Evolutionary conservation across 2,329 filamentous ascomycete species (phyloP).

Genomic region (Fusarium sp.): DNA sequence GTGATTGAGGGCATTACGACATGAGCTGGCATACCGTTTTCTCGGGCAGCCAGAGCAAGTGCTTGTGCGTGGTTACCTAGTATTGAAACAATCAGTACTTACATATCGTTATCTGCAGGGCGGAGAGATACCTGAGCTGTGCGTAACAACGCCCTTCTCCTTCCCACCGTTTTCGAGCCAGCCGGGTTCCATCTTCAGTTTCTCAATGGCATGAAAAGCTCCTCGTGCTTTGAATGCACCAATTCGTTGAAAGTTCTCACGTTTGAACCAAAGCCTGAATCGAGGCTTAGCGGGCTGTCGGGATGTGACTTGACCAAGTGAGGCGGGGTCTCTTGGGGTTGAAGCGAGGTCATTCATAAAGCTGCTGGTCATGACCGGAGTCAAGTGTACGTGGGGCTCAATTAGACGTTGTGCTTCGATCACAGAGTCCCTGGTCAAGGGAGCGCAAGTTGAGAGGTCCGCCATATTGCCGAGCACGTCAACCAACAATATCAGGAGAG

Average conservation of each 20-base stretch:
- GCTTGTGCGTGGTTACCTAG: constrained; percentile 10
- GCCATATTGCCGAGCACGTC: not conserved
- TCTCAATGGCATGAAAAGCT: constrained; percentile 1
- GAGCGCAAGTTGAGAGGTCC: not conserved
- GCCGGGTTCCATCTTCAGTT: constrained; percentile 1
- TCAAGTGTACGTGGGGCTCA: not conserved
- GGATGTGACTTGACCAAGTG: fast-evolving
- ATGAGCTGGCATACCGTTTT: constrained; percentile 7
- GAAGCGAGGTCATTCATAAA: constrained; percentile 5
- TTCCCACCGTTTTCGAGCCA: not conserved
- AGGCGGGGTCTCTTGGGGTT: not conserved
- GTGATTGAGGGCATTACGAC: constrained; percentile 15
- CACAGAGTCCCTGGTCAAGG: constrained; percentile 9
- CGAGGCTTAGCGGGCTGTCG: not conserved
- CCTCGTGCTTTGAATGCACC: constrained; percentile 8
- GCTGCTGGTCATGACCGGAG: constrained; percentile 6
- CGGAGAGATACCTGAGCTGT: constrained; percentile 1
- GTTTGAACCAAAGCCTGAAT: constrained; percentile 3
- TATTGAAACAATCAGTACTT: no score
- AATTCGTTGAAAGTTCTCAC: constrained; percentile 7
- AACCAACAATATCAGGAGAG: no score
- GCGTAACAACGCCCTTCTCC: constrained; percentile 1
- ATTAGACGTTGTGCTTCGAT: constrained; percentile 2
- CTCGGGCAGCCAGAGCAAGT: not conserved
- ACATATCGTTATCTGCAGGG: no score